A percentile compares a stretch with the other conserved stretches of the same genome.
These are phyloP conservation scores for Eucalyptus regnans DNA, from an alignment of 345 rosid species.

Conservation along the genomic window DNA sequence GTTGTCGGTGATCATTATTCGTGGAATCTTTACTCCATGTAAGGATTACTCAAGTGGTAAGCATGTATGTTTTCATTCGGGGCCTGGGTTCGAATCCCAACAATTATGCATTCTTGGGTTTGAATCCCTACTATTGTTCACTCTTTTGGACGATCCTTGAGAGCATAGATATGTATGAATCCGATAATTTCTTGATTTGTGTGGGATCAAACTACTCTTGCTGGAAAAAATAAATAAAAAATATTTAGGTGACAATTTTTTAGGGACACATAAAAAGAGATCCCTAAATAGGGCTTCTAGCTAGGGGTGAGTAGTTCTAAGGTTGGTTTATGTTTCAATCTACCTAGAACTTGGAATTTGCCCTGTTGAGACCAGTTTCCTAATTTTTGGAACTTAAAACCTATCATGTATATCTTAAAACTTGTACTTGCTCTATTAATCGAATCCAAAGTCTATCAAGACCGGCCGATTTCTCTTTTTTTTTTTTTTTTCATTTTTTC, in stretches of 20 bases:
- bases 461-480: fast-evolving
- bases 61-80: background rate
- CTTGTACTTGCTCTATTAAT: too few species aligned
- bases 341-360: too few species aligned
- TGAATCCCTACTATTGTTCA: background rate
- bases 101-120: background rate
- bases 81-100: background rate
- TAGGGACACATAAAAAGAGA: background rate
- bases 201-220: too few species aligned
- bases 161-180: too few species aligned
- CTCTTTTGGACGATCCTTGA: too few species aligned
- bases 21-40: background rate
- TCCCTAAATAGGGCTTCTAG: background rate
- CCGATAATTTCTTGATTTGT: background rate
- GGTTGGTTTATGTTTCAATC: too few species aligned
- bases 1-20: background rate
- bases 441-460: fast-evolving
- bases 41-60: background rate
- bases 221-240: too few species aligned
- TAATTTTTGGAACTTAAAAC: too few species aligned
- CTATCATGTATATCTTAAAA: too few species aligned
- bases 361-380: fast-evolving
- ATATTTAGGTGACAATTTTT: background rate
- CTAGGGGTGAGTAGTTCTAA: too few species aligned
- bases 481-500: too few species aligned